Percentiles rank a stretch among this genome's conserved stretches.
Conservation (phyloP, 148 eudicot species). For the Gaultheria prostrata region DNA sequence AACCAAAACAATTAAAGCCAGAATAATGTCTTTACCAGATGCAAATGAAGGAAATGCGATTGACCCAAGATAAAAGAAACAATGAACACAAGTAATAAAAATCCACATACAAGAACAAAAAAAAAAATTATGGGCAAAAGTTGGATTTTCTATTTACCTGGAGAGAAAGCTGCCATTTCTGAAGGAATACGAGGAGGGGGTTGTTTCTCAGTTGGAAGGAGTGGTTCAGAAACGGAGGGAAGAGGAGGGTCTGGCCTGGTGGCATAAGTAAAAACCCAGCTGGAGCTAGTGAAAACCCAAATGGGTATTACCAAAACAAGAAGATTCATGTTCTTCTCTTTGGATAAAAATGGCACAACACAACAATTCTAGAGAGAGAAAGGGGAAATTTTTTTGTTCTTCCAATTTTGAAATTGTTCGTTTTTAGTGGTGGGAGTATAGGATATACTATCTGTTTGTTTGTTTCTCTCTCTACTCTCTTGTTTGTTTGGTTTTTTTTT, state of each 20-base stretch:
- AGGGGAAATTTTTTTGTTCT: background rate
- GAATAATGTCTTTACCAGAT: background rate
- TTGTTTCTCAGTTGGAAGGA: slow-evolving; percentile 47
- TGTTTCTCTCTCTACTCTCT: background rate
- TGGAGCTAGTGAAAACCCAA: slow-evolving; percentile 24
- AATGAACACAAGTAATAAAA: background rate
- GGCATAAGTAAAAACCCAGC: slow-evolving; percentile 27
- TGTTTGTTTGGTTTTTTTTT: background rate
- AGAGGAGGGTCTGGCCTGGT: slow-evolving; percentile 27
- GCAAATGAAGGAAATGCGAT: background rate
- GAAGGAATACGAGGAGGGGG: slow-evolving; percentile 34
- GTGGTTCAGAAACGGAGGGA: slow-evolving; percentile 34
- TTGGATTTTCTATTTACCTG: slow-evolving; percentile 33
- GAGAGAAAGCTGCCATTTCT: slow-evolving; percentile 33
- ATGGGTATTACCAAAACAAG: slow-evolving; percentile 23
- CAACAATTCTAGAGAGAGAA: background rate
- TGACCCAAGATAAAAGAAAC: background rate
- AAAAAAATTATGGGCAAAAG: background rate
- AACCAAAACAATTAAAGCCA: background rate
- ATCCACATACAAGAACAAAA: background rate
- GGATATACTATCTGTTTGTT: background rate
- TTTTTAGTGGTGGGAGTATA: background rate
- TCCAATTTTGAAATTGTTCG: background rate
- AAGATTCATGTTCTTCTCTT: slow-evolving; percentile 3
- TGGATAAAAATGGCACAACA: background rate